Base-by-base conservation (phyloP, 306 rosid genomes). In the Quercus dentata region DNA sequence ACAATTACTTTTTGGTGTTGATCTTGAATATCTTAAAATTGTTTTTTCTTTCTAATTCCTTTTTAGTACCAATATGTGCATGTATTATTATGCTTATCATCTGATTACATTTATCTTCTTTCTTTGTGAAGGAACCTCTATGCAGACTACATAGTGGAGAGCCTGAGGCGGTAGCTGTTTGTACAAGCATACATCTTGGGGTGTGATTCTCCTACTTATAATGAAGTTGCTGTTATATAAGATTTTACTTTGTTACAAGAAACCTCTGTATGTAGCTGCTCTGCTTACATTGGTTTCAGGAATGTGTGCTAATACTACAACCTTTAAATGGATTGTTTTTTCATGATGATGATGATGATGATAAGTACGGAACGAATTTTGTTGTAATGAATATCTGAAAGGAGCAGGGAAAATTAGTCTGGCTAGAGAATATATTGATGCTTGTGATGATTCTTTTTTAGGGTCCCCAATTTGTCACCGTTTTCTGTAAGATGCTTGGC, bases 71-170 rank as follows among this genome's bases (percentile, higher is more conserved):
- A 27, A 13, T 63, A 5, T 2, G 38, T 27, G 69, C 69, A 14
- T 5, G n/a, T 62, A 23, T 27, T 25, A 15, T 63, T 18, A 49
- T 12, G 54, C 54, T 49, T 12, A 18, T 28, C 44, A 46, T 28
- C 77, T 81, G 54, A 77, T 69, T 38, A 75, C 31, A 62, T 21
- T 15, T 33, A 25, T 52, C 21, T 17, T 31, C 35, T 2, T 12
- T 72, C 44, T 62, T 18, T 79, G 77, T 83, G 88, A 57, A 95
- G 99, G 97, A 62, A 88, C 58, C 88, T 95, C 56, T 95, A 95
- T 75, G 98, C 98, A 5, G 95, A 95, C 88, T 95, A 95, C 87
- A 83, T 95, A 13, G 99, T 95, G 83, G 99, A 95, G 89, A 80
- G 91, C 86, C 86, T 95, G 89, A 90, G 99, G 92, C 87, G 99